phyloP scores from a whole-genome alignment of 129 eudicot species.

The Pulicaria dysenterica region DNA sequence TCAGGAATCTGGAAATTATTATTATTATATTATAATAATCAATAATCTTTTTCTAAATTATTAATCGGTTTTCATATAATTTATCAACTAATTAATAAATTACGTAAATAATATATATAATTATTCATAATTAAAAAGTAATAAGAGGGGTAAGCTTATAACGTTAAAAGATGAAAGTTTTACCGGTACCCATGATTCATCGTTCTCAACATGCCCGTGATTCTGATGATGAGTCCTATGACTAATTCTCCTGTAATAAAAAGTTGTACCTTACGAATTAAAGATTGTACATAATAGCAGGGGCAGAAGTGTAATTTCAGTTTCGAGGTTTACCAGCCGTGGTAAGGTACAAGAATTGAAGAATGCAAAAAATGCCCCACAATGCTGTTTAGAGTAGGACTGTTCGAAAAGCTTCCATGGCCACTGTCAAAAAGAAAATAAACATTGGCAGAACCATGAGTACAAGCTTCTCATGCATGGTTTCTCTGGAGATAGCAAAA shows the following conservation, averaged over 20 bases:
- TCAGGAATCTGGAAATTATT: conserved; percentile 51
- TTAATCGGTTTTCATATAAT: neutral
- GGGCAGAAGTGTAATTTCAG: conserved; percentile 7
- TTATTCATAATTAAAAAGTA: no score
- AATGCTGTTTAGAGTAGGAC: conserved; percentile 45
- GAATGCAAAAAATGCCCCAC: conserved; percentile 80
- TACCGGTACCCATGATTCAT: conserved; percentile 96
- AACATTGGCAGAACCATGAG: conserved; percentile 16
- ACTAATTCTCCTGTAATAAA: conserved; percentile 74
- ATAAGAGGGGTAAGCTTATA: no score
- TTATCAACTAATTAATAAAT: no score
- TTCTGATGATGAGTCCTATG: conserved; percentile 91
- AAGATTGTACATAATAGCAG: neutral
- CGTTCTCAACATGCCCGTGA: conserved; percentile 77
- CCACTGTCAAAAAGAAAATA: conserved; percentile 45
- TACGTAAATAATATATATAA: no score
- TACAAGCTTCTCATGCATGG: neutral
- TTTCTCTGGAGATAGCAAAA: no score
- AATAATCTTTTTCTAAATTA: neutral
- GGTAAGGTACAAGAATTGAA: conserved; percentile 80
- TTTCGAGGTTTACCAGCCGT: conserved; percentile 53
- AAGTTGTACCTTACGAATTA: conserved; percentile 4
- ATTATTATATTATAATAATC: neutral
- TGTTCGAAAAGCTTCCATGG: conserved; percentile 81
- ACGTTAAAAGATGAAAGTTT: neutral